Percentiles rank a stretch among this genome's conserved stretches.
Conservation (phyloP, 2,329 filamentous ascomycete species). For the Furcasterigmium sp. region DNA sequence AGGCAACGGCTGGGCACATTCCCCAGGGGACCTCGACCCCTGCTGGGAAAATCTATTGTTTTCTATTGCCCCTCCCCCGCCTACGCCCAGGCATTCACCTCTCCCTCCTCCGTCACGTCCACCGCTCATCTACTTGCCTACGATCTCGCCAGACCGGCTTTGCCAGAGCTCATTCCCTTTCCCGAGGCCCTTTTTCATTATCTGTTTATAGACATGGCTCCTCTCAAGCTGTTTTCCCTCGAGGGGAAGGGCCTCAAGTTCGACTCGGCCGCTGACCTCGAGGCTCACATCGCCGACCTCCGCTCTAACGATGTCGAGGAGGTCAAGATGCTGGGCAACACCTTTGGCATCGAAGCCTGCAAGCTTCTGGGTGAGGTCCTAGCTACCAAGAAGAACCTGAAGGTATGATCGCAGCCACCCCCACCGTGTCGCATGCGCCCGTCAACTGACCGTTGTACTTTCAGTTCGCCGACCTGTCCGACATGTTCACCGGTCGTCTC, state of each 20-base stretch:
- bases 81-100: background rate
- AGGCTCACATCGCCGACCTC: constrained; percentile 74
- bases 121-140: background rate
- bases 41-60: background rate
- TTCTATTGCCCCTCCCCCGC: constrained; percentile 4
- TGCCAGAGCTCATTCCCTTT: background rate
- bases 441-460: constrained; percentile 1
- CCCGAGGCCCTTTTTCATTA: background rate
- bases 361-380: constrained; percentile 80
- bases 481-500: constrained; percentile 94
- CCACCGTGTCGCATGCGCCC: background rate
- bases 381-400: constrained; percentile 75
- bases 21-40: background rate
- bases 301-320: constrained; percentile 75
- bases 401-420: constrained; percentile 42
- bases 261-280: constrained; percentile 79
- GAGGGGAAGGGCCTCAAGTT: constrained; percentile 92
- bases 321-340: constrained; percentile 84
- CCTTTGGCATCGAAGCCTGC: constrained; percentile 82
- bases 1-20: background rate
- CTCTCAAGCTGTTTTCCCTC: constrained; percentile 72
- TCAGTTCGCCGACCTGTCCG: constrained; percentile 80
- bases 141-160: background rate
- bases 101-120: background rate
- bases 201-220: constrained; percentile 1